phyloP scores from a whole-genome alignment of 345 rosid genomes.

The Ricinus communis region DNA sequence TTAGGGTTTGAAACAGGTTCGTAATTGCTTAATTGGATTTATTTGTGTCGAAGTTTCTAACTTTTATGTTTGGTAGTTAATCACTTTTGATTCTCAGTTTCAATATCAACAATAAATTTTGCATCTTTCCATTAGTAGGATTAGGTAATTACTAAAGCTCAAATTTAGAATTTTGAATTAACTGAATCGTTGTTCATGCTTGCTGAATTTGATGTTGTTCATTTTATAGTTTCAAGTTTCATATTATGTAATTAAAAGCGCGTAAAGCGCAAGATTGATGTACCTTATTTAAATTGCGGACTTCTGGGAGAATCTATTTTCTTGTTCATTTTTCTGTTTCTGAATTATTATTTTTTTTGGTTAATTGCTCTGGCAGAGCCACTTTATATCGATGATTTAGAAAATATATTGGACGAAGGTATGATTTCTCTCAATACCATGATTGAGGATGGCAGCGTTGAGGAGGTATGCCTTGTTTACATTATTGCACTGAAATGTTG shows the following conservation, averaged over 20 bases:
- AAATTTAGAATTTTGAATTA: too few species aligned
- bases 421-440: slow-evolving; percentile 61
- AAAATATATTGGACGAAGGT: slow-evolving; percentile 53
- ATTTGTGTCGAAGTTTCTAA: not conserved
- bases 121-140: not conserved
- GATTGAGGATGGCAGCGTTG: slow-evolving; percentile 82
- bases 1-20: not conserved
- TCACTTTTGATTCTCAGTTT: not conserved
- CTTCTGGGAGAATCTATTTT: not conserved
- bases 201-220: too few species aligned
- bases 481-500: not conserved
- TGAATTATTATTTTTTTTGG: not conserved
- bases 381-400: slow-evolving; percentile 67
- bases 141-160: not conserved
- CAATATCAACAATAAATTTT: not conserved
- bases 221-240: too few species aligned
- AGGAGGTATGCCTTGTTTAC: slow-evolving; percentile 50
- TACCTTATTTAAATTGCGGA: not conserved
- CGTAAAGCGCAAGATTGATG: too few species aligned
- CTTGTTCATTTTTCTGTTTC: not conserved
- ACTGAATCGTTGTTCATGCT: too few species aligned
- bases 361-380: slow-evolving; percentile 45
- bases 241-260: too few species aligned
- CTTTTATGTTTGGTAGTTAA: not conserved
- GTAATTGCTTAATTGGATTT: not conserved